Conservation (phyloP, 1,284 basidiomycete genomes). For the Cryptococcus wingfieldii region DNA sequence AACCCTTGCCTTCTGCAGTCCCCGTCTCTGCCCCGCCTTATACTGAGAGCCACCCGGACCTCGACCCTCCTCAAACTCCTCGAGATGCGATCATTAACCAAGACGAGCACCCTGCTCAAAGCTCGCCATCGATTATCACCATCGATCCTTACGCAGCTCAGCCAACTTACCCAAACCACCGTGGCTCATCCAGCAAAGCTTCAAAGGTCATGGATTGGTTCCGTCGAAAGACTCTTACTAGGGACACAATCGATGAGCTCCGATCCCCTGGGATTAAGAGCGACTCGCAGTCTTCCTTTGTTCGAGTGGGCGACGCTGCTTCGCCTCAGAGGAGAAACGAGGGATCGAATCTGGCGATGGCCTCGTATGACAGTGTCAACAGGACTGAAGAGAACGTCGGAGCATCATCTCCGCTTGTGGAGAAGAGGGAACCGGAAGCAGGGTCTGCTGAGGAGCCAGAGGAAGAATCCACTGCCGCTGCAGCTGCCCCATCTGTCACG, state of each 20-base stretch:
- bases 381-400: slow-evolving; percentile 2
- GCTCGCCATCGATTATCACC: slow-evolving; percentile 37
- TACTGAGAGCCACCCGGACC: not conserved
- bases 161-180: slow-evolving; percentile 13
- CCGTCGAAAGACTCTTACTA: slow-evolving; percentile 54
- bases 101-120: slow-evolving; percentile 13
- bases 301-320: slow-evolving; percentile 20
- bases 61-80: not conserved
- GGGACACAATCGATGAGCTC: slow-evolving; percentile 35
- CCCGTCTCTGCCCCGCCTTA: not conserved
- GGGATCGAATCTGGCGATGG: slow-evolving; percentile 23
- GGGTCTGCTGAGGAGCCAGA: slow-evolving; percentile 1
- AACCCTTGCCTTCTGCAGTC: not conserved
- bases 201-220: slow-evolving; percentile 64
- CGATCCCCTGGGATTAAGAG: slow-evolving; percentile 21
- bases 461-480: slow-evolving; percentile 3
- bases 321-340: slow-evolving; percentile 7
- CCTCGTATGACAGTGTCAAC: slow-evolving; percentile 27
- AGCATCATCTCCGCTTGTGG: not conserved
- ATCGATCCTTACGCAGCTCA: slow-evolving; percentile 32
- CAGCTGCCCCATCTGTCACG: slow-evolving; percentile 11
- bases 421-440: slow-evolving; percentile 15
- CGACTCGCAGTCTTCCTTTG: slow-evolving; percentile 32
- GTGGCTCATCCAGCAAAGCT: slow-evolving; percentile 51
- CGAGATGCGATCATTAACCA: too few relatives aligned